Evolutionary conservation across 2,329 filamentous ascomycete species (phyloP).

Genomic region (Cercospora berteroae): DNA sequence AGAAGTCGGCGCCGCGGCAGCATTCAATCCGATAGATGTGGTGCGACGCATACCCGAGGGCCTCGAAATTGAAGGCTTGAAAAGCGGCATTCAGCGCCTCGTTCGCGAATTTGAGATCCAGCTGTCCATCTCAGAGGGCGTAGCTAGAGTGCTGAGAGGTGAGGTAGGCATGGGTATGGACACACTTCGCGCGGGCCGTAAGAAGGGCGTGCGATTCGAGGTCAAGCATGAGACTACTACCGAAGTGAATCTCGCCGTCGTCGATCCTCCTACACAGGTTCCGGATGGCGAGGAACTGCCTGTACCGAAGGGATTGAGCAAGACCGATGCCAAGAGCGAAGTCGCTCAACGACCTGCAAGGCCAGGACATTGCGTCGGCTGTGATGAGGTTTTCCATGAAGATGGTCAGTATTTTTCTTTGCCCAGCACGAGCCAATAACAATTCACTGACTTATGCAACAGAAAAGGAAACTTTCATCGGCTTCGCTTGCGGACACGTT

Average conservation of each 20-base stretch:
- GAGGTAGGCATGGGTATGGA: slow-evolving; percentile 86
- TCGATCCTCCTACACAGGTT: slow-evolving; percentile 33
- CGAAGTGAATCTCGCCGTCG: slow-evolving; percentile 37
- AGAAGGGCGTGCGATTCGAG: slow-evolving; percentile 85
- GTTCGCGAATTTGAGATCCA: slow-evolving; percentile 96
- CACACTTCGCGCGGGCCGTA: slow-evolving; percentile 73
- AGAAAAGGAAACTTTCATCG: slow-evolving; percentile 71
- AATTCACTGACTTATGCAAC: neutral
- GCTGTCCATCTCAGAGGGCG: slow-evolving; percentile 84
- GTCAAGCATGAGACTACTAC: slow-evolving; percentile 48
- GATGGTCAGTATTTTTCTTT: slow-evolving; percentile 34
- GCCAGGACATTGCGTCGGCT: slow-evolving; percentile 43
- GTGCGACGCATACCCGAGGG: slow-evolving; percentile 90
- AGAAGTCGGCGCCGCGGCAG: slow-evolving; percentile 77
- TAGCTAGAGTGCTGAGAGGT: slow-evolving; percentile 78
- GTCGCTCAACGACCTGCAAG: slow-evolving; percentile 22
- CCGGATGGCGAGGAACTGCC: slow-evolving; percentile 27
- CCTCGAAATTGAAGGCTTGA: slow-evolving; percentile 83
- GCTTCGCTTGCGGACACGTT: slow-evolving; percentile 78
- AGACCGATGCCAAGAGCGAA: slow-evolving; percentile 23
- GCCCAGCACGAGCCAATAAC: neutral
- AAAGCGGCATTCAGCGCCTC: slow-evolving; percentile 84
- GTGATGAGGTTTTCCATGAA: slow-evolving; percentile 40
- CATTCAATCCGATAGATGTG: slow-evolving; percentile 83
- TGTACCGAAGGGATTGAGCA: slow-evolving; percentile 24